Base-by-base conservation (phyloP, 805 yeast genomes). In the Suhomyces sp. region DNA sequence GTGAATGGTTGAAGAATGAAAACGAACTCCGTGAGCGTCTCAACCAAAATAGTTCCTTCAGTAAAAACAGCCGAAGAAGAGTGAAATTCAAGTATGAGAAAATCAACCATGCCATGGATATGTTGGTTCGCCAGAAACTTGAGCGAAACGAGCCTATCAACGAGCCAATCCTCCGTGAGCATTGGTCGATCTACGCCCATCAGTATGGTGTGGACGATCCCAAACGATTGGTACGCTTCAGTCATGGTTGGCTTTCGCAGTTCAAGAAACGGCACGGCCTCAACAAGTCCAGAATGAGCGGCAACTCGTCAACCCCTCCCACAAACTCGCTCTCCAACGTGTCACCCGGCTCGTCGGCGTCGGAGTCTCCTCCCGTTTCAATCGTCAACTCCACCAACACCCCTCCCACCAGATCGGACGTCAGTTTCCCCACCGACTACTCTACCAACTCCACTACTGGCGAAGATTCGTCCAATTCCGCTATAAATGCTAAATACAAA, bases 231-330 rank as follows among this genome's bases (percentile, higher is more conserved):
- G 75, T 73, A 26, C 73, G 77, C 13, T 83, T 82, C 56, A 78
- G 84, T 57, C 86, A 83, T 62, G 88, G 88, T 7, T 83, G 87
- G 87, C 65, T 83, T 44, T 71, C 81, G 10, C 85, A 80, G 59
- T 83, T 83, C 65, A 83, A 83, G 63, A 82, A 80, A 57, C 67
- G 86, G 48, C 85, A 83, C 59, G 84, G 81, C 1, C 64, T 80
- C 42, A 70, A 71, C 56, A 69, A 66, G 56, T 62, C 68, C 44
- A 57, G 70, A 49, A 65, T 66, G 71, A 60, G 64, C 47, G 65
- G 62, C 38, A 44, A 45, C 29, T 22, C 49, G 33, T 19, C 47
- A 38, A 12, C 31, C 27, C 13, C 50, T 13, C 15, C 48, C 3
- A 42, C 49, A 7, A 35, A 40, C 15, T 36, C 51, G 24, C 17